These are phyloP conservation scores for Termitomyces sp. DNA, from an alignment of 768 basidiomycete genomes.

Conservation along the genomic window DNA sequence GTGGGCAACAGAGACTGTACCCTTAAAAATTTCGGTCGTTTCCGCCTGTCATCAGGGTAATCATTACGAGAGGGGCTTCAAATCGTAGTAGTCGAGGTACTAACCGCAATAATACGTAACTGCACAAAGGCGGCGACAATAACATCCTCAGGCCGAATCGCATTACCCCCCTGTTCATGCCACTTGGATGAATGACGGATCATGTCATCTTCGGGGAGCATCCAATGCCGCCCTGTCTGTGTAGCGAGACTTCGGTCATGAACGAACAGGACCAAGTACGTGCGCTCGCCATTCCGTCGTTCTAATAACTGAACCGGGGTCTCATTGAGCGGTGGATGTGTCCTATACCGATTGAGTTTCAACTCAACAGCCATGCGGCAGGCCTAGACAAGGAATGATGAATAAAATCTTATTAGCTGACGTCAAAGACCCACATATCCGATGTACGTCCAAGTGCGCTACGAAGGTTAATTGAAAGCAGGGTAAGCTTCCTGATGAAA, in stretches of 20 bases:
- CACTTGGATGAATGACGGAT: conserved; percentile 64
- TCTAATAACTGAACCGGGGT: conserved; percentile 63
- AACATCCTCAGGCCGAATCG: conserved; percentile 72
- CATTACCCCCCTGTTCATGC: conserved; percentile 57
- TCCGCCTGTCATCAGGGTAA: conserved; percentile 46
- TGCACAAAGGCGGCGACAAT: conserved; percentile 74
- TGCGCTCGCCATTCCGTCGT: conserved; percentile 80
- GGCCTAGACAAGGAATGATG: conserved; percentile 39
- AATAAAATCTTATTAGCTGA: not conserved
- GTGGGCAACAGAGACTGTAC: conserved; percentile 33
- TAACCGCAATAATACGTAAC: conserved; percentile 72
- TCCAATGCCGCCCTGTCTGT: conserved; percentile 84
- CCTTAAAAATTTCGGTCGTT: conserved; percentile 60
- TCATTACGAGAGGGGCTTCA: not conserved
- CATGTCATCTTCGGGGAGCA: conserved; percentile 84
- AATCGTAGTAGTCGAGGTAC: not conserved
- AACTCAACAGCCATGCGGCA: conserved; percentile 88
- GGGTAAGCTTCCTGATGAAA: conserved; percentile 12
- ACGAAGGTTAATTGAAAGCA: conserved; percentile 10
- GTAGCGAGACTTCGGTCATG: conserved; percentile 85
- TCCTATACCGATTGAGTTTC: conserved; percentile 65
- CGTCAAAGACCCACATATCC: conserved; percentile 57
- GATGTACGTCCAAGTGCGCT: conserved; percentile 87
- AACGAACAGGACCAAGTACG: conserved; percentile 80
- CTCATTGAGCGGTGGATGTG: conserved; percentile 53